Evolutionary conservation across 2,329 filamentous ascomycete species (phyloP), one percentile per base, ranked within the genome.

Genomic region (Hawksworthiomyces lignivorus): DNA sequence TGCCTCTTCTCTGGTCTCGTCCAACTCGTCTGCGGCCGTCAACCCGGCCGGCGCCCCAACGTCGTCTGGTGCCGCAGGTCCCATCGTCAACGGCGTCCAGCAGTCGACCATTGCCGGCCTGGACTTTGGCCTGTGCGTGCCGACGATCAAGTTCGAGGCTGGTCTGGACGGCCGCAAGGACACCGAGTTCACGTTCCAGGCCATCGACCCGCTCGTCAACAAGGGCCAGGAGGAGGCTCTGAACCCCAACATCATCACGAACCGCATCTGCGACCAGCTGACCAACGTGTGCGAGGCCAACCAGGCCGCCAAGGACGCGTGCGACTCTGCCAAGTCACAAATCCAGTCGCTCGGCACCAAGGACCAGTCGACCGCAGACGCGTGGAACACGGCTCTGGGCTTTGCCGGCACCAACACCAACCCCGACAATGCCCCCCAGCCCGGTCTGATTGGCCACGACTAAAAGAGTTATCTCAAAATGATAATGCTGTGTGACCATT

Each of bases 161-260:
- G 77, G 76, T 15, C 71, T 75, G 24, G 64, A 68, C 62, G 72
- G 71, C 29, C 75, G 78, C 44, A 62, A 68, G 11, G 67, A 68
- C 17, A 67, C 64, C 43, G 80, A 82, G 60, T 77, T 73, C 61
- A 82, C 80, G 38, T 85, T 84, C 73, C 76, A 81, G 59, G 73
- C 82, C 39, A 72, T 72, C 36, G 80, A 84, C 56, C 63, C 75
- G 8, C 62, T 74, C 15, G 72, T 82, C 44, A 72, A 75, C 49
- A 64, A 76, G 55, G 74, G 74, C 39, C 80, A 84, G 61, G 62
- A 77, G 53, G 80, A 84, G 56, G 79, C 80, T 8, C 67, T 84
- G 34, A 84, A 84, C 73, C 80, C 80, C 43, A 75, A 76, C 65
- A 84, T 84, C 67, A 84, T 84, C 67, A 82, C 78, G 57, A 83